phyloP scores from a whole-genome alignment of 805 yeast genomes.

The Groenewaldozyma salmanticensis region DNA sequence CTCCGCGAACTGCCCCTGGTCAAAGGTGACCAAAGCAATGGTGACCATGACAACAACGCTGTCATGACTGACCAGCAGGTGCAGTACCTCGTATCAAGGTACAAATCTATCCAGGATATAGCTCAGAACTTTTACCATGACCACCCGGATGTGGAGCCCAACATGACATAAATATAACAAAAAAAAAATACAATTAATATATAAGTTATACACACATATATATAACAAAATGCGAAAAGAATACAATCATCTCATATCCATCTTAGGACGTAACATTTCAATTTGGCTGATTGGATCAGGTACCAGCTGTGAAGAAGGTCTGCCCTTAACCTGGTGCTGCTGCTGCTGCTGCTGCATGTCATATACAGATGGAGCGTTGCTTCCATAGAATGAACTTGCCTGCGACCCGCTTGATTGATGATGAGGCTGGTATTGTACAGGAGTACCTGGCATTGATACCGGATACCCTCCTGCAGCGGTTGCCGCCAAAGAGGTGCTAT shows the following conservation, averaged over 20 bases:
- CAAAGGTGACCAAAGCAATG: too few species aligned
- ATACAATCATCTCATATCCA: slow-evolving; percentile 21
- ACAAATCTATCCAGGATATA: not conserved
- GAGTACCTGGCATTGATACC: not conserved
- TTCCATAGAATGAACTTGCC: slow-evolving; percentile 3
- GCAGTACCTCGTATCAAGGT: not conserved
- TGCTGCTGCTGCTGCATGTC: slow-evolving; percentile 2
- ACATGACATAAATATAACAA: not conserved
- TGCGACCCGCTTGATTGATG: slow-evolving; percentile 7
- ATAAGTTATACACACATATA: too few species aligned
- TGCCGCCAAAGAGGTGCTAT: not conserved
- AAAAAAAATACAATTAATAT: not conserved
- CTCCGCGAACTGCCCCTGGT: too few species aligned
- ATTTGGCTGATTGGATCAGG: slow-evolving; percentile 14
- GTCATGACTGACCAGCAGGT: not conserved
- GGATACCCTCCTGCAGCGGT: not conserved
- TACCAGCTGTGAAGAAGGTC: slow-evolving; percentile 15
- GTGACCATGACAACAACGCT: too few species aligned
- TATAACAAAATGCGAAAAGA: not conserved
- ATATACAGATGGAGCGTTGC: slow-evolving; percentile 2
- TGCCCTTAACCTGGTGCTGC: slow-evolving; percentile 5
- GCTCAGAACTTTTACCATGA: not conserved
- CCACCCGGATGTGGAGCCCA: not conserved
- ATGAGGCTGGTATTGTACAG: not conserved
- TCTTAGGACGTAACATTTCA: slow-evolving; percentile 17